A percentile compares a stretch with the other conserved stretches of the same genome.
Conservation (phyloP, 192 early-diverging fungal genomes). For the Backusella sp. region DNA sequence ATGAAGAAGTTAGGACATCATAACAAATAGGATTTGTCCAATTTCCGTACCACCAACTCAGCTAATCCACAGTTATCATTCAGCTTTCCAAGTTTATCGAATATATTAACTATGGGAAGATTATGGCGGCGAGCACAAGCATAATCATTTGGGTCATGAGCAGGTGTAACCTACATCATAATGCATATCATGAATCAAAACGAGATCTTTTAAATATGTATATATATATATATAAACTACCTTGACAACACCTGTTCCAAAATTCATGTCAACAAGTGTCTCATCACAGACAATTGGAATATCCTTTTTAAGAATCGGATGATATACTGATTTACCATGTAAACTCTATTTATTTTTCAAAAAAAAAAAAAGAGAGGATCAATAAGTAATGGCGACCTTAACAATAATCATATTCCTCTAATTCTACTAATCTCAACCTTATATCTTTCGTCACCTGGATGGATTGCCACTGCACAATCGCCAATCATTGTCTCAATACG, state of each 20-base stretch:
- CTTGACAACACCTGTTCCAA: conserved; percentile 97
- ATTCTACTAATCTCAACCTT: conserved; percentile 42
- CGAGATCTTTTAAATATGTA: neutral
- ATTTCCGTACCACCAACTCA: conserved; percentile 42
- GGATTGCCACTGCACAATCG: conserved; percentile 92
- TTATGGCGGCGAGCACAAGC: conserved; percentile 81
- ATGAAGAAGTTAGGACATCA: neutral
- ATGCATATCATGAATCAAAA: neutral
- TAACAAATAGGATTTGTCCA: neutral
- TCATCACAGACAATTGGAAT: conserved; percentile 88
- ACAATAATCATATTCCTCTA: neutral
- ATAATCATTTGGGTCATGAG: conserved; percentile 93
- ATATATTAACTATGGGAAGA: conserved; percentile 80
- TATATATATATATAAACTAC: conserved; percentile 37
- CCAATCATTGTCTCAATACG: conserved; percentile 99
- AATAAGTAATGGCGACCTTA: neutral
- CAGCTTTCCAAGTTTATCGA: conserved; percentile 81
- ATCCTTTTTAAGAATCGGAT: conserved; percentile 74
- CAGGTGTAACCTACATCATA: conserved; percentile 79
- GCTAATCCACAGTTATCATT: conserved; percentile 70
- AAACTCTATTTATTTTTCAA: conserved; percentile 27
- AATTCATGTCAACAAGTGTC: conserved; percentile 81
- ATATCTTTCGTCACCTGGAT: conserved; percentile 85
- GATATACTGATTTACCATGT: conserved; percentile 68
- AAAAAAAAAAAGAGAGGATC: neutral